phyloP scores from a whole-genome alignment of 2,329 filamentous ascomycete species.

The Xylariaceae sp. region DNA sequence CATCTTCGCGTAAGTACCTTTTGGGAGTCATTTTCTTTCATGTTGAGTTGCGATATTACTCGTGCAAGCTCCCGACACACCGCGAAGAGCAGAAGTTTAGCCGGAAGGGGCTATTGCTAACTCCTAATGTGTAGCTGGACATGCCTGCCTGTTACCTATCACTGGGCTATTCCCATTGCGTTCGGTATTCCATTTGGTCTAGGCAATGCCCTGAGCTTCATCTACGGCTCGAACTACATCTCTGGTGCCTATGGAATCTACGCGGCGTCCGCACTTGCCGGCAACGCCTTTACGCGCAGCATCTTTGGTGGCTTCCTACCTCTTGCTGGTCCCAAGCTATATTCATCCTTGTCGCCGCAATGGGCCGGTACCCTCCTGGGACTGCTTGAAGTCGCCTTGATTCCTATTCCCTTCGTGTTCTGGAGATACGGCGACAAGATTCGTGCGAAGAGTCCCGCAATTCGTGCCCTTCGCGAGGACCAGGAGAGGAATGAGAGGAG shows the following conservation, averaged over 20 bases:
- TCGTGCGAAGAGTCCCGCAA: conserved; percentile 48
- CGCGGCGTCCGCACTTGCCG: conserved; percentile 75
- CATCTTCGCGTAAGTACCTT: conserved; percentile 64
- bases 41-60: no score
- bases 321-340: conserved; percentile 72
- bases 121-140: conserved; percentile 57
- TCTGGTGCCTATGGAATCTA: conserved; percentile 79
- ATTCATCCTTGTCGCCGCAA: conserved; percentile 64
- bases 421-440: conserved; percentile 61
- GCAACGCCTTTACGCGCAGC: conserved; percentile 72
- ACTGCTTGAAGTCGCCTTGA: conserved; percentile 67
- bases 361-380: conserved; percentile 79
- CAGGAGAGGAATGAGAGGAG: conserved; percentile 39
- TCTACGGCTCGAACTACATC: conserved; percentile 79
- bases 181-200: conserved; percentile 77
- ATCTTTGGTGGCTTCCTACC: conserved; percentile 76
- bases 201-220: conserved; percentile 76
- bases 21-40: conserved; percentile 30
- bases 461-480: conserved; percentile 45
- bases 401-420: conserved; percentile 79
- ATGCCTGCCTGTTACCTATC: conserved; percentile 70
- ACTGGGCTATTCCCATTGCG: conserved; percentile 77
- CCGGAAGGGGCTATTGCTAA: no score
- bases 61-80: no score
- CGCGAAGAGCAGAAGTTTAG: no score